Evolutionary conservation across 768 basidiomycete genomes (phyloP), one percentile per base, ranked within the genome.

Genomic region (Leccinellum luteum): DNA sequence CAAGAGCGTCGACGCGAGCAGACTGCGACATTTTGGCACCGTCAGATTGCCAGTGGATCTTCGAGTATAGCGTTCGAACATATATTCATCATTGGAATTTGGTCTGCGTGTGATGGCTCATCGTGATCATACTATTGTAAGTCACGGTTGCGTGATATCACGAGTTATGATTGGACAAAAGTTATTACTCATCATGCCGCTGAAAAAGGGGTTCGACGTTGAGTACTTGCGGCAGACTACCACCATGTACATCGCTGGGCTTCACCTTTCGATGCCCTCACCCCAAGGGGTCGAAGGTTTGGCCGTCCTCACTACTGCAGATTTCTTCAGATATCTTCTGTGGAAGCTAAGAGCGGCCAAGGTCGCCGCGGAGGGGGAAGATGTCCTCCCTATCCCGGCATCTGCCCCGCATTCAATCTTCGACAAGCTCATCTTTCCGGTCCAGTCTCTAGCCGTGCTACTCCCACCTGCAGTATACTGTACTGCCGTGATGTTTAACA

Each of bases 381-480:
- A 56, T 21, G 66, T 64, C 19, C 27, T 61, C 34, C 55, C 68
- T 13, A 35, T 68, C 30, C 52, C 65, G 30, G 55, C 64, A 48
- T 27, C 59, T 19, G 3, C 60, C 2, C 54, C 62, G 9, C 57
- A 30, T 17, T 60, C 67, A 6, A 21, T 66, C 64, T n/a, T 64
- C 54, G 69, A 65, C 34, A 69, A 64, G 53, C n/a, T 72, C 59
- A 48, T 73, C 25, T 55, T 68, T 15, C 70, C 72, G 4, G 32
- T 71, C 27, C 74, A 74, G 44, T 65, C 59, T 8, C 31, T 67
- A 9, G 60, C 69, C 0, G 48, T 57, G 14, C 27, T 69, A 43
- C 38, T 67, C 43, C 64, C 71, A 28, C 73, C 75, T 17, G 54
- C 63, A 1, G 55, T 69, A 3, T 76, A 73, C 52, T 64, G 70